Percentiles rank a stretch among this genome's conserved stretches.
These are phyloP conservation scores for Thalassiosira exigua DNA, from an alignment of 352 stramenopile species.

Conservation along the genomic window DNA sequence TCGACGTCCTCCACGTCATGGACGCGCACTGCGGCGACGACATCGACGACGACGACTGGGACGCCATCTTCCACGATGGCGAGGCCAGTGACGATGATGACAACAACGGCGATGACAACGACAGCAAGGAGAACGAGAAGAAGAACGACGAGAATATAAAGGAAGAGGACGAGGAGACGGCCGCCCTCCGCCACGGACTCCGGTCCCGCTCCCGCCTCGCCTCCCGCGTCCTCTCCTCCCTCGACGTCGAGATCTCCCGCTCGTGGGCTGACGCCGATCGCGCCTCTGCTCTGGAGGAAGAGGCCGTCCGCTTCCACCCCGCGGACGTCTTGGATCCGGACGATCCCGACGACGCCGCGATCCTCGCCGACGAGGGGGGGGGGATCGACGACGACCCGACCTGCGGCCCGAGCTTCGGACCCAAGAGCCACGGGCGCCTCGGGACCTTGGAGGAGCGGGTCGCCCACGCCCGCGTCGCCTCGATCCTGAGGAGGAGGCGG, in stretches of 20 bases:
- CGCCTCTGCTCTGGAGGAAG: slow-evolving; percentile 20
- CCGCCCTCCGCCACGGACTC: slow-evolving; percentile 57
- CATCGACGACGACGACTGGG: slow-evolving; percentile 39
- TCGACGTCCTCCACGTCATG: slow-evolving; percentile 58
- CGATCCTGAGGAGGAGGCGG: slow-evolving; percentile 43
- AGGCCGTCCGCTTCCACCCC: slow-evolving; percentile 51
- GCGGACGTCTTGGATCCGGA: slow-evolving; percentile 28
- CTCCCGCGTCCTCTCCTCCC: slow-evolving; percentile 53
- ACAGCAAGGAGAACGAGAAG: slow-evolving; percentile 14
- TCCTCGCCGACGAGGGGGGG: neutral
- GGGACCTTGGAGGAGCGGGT: slow-evolving; percentile 64
- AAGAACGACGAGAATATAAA: too few relatives aligned
- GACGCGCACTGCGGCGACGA: slow-evolving; percentile 62
- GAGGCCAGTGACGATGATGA: neutral
- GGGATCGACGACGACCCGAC: neutral
- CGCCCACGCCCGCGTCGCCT: slow-evolving; percentile 60
- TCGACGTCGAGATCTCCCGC: slow-evolving; percentile 68
- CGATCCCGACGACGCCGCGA: slow-evolving; percentile 19
- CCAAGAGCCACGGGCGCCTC: slow-evolving; percentile 63
- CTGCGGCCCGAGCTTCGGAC: slow-evolving; percentile 23
- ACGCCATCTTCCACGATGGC: slow-evolving; percentile 26
- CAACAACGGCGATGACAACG: slow-evolving; percentile 4
- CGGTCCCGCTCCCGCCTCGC: slow-evolving; percentile 53
- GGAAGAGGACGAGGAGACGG: slow-evolving; percentile 22
- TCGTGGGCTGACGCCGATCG: slow-evolving; percentile 69